phyloP scores from a whole-genome alignment of 352 stramenopile genomes.

The Elongisporangium prolatum region DNA sequence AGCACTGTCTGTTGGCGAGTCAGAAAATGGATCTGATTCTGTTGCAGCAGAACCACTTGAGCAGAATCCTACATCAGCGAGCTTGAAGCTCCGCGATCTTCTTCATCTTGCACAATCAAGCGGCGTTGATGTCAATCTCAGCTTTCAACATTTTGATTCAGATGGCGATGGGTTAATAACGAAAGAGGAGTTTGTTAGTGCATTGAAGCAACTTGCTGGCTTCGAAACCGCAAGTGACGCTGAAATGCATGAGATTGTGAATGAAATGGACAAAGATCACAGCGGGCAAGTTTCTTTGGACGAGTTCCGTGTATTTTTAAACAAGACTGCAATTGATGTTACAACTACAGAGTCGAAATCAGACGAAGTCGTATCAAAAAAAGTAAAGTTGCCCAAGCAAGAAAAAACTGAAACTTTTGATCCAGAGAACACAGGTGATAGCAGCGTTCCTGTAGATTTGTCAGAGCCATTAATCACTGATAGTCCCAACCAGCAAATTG shows the following conservation, averaged over 20 bases:
- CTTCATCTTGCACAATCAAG: constrained; percentile 20
- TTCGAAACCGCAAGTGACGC: constrained; percentile 31
- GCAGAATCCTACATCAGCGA: constrained; percentile 1
- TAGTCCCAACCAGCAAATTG: neutral
- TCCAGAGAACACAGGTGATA: neutral
- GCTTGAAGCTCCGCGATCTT: constrained; percentile 22
- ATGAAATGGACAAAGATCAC: constrained; percentile 44
- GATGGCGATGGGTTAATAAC: constrained; percentile 41
- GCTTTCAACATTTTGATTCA: constrained; percentile 56
- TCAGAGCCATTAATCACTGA: neutral
- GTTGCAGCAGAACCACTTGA: neutral
- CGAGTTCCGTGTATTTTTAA: constrained; percentile 47
- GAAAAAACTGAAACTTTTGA: neutral
- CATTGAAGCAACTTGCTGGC: constrained; percentile 36
- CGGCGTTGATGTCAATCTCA: constrained; percentile 29
- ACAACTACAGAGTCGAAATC: neutral
- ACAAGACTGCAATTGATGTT: neutral
- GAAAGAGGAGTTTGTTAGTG: constrained; percentile 36
- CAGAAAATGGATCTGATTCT: neutral
- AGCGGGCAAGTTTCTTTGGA: constrained; percentile 47
- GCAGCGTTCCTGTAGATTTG: neutral
- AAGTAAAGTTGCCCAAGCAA: neutral
- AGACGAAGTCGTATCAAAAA: neutral
- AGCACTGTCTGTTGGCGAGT: neutral
- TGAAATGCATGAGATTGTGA: constrained; percentile 32